These are phyloP conservation scores for Arthrobotrys megalospora DNA, from an alignment of 2,329 filamentous ascomycete genomes.

Conservation along the genomic window DNA sequence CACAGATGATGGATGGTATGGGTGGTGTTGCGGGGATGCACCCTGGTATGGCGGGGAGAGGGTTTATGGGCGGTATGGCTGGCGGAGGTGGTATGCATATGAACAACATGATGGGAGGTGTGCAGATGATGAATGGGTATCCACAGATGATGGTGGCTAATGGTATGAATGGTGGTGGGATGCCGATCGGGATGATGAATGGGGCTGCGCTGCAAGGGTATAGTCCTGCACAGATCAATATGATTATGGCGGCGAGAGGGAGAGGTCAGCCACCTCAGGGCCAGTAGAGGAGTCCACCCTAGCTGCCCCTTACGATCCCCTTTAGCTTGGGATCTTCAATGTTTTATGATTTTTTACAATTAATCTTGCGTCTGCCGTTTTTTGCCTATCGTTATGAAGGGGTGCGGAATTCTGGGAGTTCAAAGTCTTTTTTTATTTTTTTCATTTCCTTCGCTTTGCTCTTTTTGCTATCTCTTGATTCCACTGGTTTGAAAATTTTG, in stretches of 20 bases:
- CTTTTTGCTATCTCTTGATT: background rate
- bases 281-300: slow-evolving; percentile 20
- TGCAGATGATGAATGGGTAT: slow-evolving; percentile 56
- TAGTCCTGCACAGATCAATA: slow-evolving; percentile 61
- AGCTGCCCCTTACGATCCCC: background rate
- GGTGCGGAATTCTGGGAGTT: slow-evolving; percentile 57
- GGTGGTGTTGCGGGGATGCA: slow-evolving; percentile 42
- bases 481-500: slow-evolving; percentile 26
- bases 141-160: slow-evolving; percentile 58
- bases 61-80: slow-evolving; percentile 42
- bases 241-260: slow-evolving; percentile 61
- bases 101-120: slow-evolving; percentile 53
- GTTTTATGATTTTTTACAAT: slow-evolving; percentile 31
- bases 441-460: slow-evolving; percentile 2
- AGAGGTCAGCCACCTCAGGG: slow-evolving; percentile 60
- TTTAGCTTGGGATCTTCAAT: slow-evolving; percentile 11
- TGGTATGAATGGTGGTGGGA: slow-evolving; percentile 56
- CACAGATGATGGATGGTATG: slow-evolving; percentile 56
- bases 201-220: slow-evolving; percentile 56
- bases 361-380: slow-evolving; percentile 14
- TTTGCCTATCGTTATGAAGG: slow-evolving; percentile 34
- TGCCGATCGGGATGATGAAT: slow-evolving; percentile 57
- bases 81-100: slow-evolving; percentile 48
- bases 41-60: slow-evolving; percentile 43
- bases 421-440: slow-evolving; percentile 21